Base-by-base conservation (phyloP, 345 rosid species). In the Passiflora organensis region DNA sequence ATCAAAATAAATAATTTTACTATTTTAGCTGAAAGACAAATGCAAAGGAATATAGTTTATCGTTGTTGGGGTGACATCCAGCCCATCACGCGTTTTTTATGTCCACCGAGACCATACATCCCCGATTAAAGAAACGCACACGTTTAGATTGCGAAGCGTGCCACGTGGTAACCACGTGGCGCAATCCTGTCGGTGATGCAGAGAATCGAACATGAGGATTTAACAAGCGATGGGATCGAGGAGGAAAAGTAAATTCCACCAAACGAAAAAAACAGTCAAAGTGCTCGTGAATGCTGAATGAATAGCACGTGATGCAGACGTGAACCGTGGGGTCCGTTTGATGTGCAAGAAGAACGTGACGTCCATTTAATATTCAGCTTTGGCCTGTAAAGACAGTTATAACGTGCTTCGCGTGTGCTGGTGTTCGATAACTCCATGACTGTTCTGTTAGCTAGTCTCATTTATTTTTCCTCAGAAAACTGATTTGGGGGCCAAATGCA, bases 151-250 rank as follows among this genome's bases (percentile, higher is more conserved):
- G 51, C 4, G 59, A 55, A 38, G 56, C 38, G 53, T 1, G 28
- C 66, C 81, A 70, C 64, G 81, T 67, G 66, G 51, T 25, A 9
- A 19, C 13, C 9, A 62, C 72, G 79, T 56, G 69, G 37, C 56
- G 1, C 8, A 13, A 20, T 42, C 22, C 10, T 12, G 18, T 18
- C 16, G 13, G 5, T 1, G 25, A 20, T 55, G 21, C 43, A 50
- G 44, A 10, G 11, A 0, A 45, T 39, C 62, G 28, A 43, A 37
- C 21, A 13, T 36, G 39, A 36, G 39, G 39, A 12, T 5, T 6
- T 36, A 36, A n/a, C n/a, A n/a, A n/a, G n/a, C n/a, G n/a, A n/a
- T n/a, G n/a, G 13, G 41, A 13, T 41, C 3, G n/a, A 41, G 13
- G 0, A 41, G 13, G 14, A 8, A 41, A 41, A 41, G 43, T 8